Conservation (phyloP, 179 eudicot species). For the Vitellaria paradoxa region DNA sequence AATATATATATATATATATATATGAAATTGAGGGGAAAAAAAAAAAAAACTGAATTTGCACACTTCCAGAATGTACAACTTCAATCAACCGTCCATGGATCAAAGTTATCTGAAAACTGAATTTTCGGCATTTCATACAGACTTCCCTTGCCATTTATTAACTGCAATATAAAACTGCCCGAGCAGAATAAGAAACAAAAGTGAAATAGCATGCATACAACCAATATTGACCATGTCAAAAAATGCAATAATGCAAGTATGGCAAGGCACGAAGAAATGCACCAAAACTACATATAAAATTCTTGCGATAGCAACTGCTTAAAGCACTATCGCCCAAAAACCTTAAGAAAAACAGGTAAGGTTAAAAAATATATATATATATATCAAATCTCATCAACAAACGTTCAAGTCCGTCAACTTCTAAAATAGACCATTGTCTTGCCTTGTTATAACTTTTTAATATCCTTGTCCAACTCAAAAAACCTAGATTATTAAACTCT, state of each 20-base stretch:
- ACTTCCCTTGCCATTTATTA: too few species aligned
- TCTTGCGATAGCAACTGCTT: not conserved
- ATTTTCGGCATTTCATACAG: too few species aligned
- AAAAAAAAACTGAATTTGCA: too few species aligned
- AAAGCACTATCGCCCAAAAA: slow-evolving; percentile 3
- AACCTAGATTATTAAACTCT: slow-evolving; percentile 32
- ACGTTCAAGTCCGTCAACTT: not conserved
- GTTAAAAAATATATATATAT: not conserved
- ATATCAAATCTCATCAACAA: slow-evolving; percentile 2
- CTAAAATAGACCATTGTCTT: not conserved
- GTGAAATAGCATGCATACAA: too few species aligned
- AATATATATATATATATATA: too few species aligned
- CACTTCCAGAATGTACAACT: too few species aligned
- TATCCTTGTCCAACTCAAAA: not conserved
- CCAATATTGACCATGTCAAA: not conserved
- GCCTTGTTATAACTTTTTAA: not conserved
- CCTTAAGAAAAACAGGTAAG: not conserved
- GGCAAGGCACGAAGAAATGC: not conserved
- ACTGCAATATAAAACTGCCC: not conserved
- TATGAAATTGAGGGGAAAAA: too few species aligned
- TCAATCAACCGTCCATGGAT: too few species aligned
- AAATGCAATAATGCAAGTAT: not conserved
- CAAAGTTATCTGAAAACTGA: too few species aligned
- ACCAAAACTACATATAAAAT: not conserved
- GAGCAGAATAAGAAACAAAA: not conserved